Conservation (phyloP, 352 stramenopile genomes). For the Phytophthora europaea region DNA sequence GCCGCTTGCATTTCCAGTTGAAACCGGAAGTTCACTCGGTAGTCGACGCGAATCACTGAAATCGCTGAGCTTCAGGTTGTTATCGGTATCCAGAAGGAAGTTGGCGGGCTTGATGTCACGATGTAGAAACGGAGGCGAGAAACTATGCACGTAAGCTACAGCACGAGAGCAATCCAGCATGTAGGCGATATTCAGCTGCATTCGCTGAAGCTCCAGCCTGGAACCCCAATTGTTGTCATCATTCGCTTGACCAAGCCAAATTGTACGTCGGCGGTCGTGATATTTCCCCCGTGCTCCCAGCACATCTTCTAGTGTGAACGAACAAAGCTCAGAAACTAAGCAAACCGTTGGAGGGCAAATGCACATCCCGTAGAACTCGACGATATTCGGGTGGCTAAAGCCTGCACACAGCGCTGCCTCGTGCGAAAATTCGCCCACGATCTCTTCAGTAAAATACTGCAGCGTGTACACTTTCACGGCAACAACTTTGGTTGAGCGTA, state of each 20-base stretch:
- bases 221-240: neutral
- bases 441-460: slow-evolving; percentile 50
- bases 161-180: slow-evolving; percentile 68
- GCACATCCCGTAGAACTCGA: slow-evolving; percentile 64
- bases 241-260: slow-evolving; percentile 6
- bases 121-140: slow-evolving; percentile 64
- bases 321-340: slow-evolving; percentile 59
- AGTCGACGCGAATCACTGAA: slow-evolving; percentile 63
- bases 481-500: slow-evolving; percentile 44
- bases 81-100: slow-evolving; percentile 55
- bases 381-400: slow-evolving; percentile 63
- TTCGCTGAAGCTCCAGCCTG: slow-evolving; percentile 27
- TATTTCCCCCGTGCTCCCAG: slow-evolving; percentile 8
- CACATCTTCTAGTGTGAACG: slow-evolving; percentile 52
- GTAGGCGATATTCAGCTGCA: slow-evolving; percentile 52
- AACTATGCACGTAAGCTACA: slow-evolving; percentile 70
- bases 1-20: neutral
- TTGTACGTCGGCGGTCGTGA: neutral
- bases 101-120: slow-evolving; percentile 70
- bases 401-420: slow-evolving; percentile 57
- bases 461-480: slow-evolving; percentile 71
- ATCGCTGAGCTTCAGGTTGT: slow-evolving; percentile 63
- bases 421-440: slow-evolving; percentile 58
- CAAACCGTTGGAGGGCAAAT: slow-evolving; percentile 63
- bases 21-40: slow-evolving; percentile 22